phyloP scores from a whole-genome alignment of 306 rosid species.

The Cercis canadensis region DNA sequence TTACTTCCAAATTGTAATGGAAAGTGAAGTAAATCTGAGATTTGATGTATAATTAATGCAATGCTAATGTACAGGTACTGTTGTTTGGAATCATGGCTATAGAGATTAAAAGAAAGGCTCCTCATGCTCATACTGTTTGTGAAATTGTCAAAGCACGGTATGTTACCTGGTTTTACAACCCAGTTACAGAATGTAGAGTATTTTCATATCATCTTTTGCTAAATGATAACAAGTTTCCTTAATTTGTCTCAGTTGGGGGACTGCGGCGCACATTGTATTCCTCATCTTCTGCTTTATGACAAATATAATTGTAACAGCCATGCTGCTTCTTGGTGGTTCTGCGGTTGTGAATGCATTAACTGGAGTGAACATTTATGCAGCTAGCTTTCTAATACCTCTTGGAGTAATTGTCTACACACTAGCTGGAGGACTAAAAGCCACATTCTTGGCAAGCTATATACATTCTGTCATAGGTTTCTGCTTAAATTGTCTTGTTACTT shows the following conservation, averaged over 20 bases:
- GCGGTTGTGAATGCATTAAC: constrained; percentile 93
- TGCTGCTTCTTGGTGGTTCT: constrained; percentile 96
- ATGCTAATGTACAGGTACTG: constrained; percentile 60
- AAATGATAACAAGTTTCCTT: constrained; percentile 1
- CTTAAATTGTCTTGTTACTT: not conserved
- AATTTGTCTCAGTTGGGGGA: constrained; percentile 83
- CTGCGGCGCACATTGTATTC: constrained; percentile 79
- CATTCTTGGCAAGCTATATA: constrained; percentile 95
- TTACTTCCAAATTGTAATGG: constrained; percentile 13
- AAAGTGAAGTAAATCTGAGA: constrained; percentile 16
- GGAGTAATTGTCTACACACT: constrained; percentile 92
- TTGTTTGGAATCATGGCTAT: constrained; percentile 94
- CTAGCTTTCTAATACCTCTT: constrained; percentile 93
- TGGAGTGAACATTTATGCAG: constrained; percentile 91
- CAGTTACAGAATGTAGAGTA: not conserved
- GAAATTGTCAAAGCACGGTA: constrained; percentile 96
- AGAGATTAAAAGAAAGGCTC: constrained; percentile 97
- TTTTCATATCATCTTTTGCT: not conserved
- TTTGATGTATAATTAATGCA: not conserved
- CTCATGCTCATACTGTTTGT: constrained; percentile 90
- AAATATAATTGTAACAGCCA: constrained; percentile 86
- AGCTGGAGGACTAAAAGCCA: constrained; percentile 96
- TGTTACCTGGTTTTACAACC: constrained; percentile 30
- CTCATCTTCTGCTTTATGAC: constrained; percentile 88
- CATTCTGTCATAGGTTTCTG: constrained; percentile 89